phyloP scores from a whole-genome alignment of 2,329 filamentous ascomycete species.

The Penicillium decumbens region DNA sequence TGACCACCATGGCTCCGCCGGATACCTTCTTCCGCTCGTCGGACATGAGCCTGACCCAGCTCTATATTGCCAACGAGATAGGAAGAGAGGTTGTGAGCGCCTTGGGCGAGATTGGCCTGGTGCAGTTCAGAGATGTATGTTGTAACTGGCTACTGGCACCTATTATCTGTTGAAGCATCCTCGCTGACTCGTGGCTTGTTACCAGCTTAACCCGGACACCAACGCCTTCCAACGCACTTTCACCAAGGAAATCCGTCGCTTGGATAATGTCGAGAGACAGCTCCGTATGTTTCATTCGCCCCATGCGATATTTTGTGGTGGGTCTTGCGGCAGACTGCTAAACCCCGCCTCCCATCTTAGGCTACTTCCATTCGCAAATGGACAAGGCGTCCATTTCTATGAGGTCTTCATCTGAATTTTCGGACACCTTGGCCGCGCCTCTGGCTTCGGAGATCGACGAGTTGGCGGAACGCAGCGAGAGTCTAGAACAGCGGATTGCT shows the following conservation, averaged over 20 bases:
- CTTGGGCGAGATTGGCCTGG: constrained; percentile 88
- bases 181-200: constrained; percentile 18
- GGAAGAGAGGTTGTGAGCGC: constrained; percentile 96
- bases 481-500: constrained; percentile 82
- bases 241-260: constrained; percentile 91
- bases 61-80: constrained; percentile 99
- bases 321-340: not conserved
- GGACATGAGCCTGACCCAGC: constrained; percentile 99
- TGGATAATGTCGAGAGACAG: constrained; percentile 97
- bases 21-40: constrained; percentile 99
- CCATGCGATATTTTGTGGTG: not conserved
- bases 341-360: constrained; percentile 42
- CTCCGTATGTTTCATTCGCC: constrained; percentile 63
- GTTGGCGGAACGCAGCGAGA: constrained; percentile 84
- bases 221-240: constrained; percentile 96
- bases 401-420: constrained; percentile 85
- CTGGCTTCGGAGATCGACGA: constrained; percentile 95
- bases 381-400: constrained; percentile 84
- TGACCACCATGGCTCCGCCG: constrained; percentile 57
- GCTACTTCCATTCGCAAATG: constrained; percentile 94
- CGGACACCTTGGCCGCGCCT: constrained; percentile 77
- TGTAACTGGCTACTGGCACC: constrained; percentile 52
- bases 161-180: not conserved
- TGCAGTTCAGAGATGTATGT: constrained; percentile 94
- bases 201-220: constrained; percentile 82